Conservation (phyloP, 2,329 filamentous ascomycete genomes). For the Talaromyces sp. region DNA sequence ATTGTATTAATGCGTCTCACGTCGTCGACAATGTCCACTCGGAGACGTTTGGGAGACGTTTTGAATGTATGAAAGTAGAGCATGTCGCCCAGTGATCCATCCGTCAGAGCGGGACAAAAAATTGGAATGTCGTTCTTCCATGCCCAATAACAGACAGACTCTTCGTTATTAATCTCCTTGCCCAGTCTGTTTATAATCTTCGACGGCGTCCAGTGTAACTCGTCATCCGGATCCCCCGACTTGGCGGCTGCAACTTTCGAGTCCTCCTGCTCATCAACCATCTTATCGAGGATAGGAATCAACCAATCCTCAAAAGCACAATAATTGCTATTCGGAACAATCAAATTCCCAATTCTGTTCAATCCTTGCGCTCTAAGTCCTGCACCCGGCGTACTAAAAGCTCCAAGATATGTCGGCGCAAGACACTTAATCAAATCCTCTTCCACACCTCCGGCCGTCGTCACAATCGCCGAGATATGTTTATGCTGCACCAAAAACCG, state of each 20-base stretch:
- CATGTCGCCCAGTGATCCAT: slow-evolving; percentile 96
- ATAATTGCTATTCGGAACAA: slow-evolving; percentile 97
- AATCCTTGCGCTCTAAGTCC: slow-evolving; percentile 79
- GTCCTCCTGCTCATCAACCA: slow-evolving; percentile 90
- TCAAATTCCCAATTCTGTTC: slow-evolving; percentile 92
- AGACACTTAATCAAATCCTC: slow-evolving; percentile 99
- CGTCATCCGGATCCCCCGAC: slow-evolving; percentile 54
- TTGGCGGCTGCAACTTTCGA: slow-evolving; percentile 57
- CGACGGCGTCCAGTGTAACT: slow-evolving; percentile 88
- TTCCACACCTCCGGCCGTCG: slow-evolving; percentile 91
- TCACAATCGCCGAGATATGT: slow-evolving; percentile 90
- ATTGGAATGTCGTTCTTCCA: slow-evolving; percentile 96
- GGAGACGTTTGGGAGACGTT: slow-evolving; percentile 73
- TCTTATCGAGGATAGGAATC: slow-evolving; percentile 86
- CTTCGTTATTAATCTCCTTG: slow-evolving; percentile 89
- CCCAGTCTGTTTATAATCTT: slow-evolving; percentile 88
- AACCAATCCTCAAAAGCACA: slow-evolving; percentile 98
- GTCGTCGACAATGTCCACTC: slow-evolving; percentile 89
- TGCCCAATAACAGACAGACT: slow-evolving; percentile 94
- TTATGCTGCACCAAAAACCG: slow-evolving; percentile 91
- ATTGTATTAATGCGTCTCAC: slow-evolving; percentile 92
- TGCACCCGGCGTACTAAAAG: slow-evolving; percentile 75
- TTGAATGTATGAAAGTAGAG: slow-evolving; percentile 98
- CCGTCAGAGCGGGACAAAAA: slow-evolving; percentile 93
- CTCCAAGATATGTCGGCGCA: slow-evolving; percentile 86